Percentiles rank a stretch among this genome's conserved stretches.
Evolutionary conservation across 2,329 filamentous ascomycete species (phyloP).

Genomic region (Pseudogymnoascus sp.): DNA sequence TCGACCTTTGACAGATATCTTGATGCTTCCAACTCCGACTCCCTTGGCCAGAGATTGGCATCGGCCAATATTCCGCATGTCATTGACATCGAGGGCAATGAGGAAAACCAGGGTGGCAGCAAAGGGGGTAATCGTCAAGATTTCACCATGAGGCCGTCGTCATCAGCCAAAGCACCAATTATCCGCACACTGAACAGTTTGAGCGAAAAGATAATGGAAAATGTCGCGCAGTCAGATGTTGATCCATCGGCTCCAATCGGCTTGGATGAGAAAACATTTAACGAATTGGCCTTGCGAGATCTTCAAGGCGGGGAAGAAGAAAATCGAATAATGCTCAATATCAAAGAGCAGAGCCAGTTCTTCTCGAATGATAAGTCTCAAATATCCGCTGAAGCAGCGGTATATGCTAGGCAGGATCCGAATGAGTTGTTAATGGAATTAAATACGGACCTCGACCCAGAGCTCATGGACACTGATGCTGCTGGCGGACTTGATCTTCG

Average conservation of each 20-base stretch:
- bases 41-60: conserved; percentile 44
- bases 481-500: conserved; percentile 51
- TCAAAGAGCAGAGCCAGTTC: conserved; percentile 79
- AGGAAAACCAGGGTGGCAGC: conserved; percentile 83
- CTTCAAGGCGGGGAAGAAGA: conserved; percentile 66
- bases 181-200: conserved; percentile 82
- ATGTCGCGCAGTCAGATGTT: conserved; percentile 71
- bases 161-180: conserved; percentile 72
- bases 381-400: conserved; percentile 29
- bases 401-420: conserved; percentile 62
- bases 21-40: conserved; percentile 55
- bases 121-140: conserved; percentile 78
- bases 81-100: conserved; percentile 88
- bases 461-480: conserved; percentile 38
- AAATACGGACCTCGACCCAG: conserved; percentile 48
- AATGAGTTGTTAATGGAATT: conserved; percentile 57
- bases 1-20: conserved; percentile 80
- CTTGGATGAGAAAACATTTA: conserved; percentile 64
- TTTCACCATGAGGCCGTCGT: conserved; percentile 74
- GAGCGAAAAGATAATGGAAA: conserved; percentile 87
- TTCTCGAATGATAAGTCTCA: conserved; percentile 52
- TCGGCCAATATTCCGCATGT: conserved; percentile 71
- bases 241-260: conserved; percentile 57
- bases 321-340: conserved; percentile 71
- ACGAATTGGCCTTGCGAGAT: conserved; percentile 70